Base-by-base conservation (phyloP, 805 yeast species). In the Pichia manshurica region DNA sequence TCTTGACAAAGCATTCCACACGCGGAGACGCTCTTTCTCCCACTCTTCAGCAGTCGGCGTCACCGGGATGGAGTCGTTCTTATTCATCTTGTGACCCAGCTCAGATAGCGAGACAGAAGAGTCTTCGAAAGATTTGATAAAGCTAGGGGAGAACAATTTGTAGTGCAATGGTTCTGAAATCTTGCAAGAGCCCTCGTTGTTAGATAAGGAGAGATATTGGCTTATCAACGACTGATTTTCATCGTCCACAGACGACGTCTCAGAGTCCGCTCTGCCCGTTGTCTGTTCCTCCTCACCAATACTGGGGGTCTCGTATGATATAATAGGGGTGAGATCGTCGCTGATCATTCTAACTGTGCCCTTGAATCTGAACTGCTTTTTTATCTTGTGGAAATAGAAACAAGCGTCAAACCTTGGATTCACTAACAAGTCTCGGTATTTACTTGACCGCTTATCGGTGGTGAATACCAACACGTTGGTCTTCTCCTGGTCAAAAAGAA, bases 401-500 rank as follows among this genome's bases (percentile, higher is more conserved):
- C 87, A 84, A 1, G 87, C 85, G 66, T 87, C 95, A 61, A 79
- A 82, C 47, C 71, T 69, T 45, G 82, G 77, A 55, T 81, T 74
- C 20, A 61, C 56, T 19, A 71, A 52, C 35, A 78, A 63, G 56
- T 84, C 84, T 13, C 66, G 64, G 56, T 72, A 74, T 63, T 87
- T 87, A 43, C 69, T 68, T 71, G 82, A 79, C 63, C 96, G 69
- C 58, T 73, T 71, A 63, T 87, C 96, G 1, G 93, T 82, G 38
- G 83, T 75, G 56, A 84, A 79, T 0, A 86, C 73, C 45, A 87
- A 62, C 12, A 84, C 77, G 57, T 84, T 87, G 22, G 83, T 81
- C 48, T 75, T 71, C 52, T 73, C 74, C 59, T 85, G 87, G 58
- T 78, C 73, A 60, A 87, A 87, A 43, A 87, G 67, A 64, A 85